phyloP scores from a whole-genome alignment of 441 rosid genomes.

The Euphorbia corollata region DNA sequence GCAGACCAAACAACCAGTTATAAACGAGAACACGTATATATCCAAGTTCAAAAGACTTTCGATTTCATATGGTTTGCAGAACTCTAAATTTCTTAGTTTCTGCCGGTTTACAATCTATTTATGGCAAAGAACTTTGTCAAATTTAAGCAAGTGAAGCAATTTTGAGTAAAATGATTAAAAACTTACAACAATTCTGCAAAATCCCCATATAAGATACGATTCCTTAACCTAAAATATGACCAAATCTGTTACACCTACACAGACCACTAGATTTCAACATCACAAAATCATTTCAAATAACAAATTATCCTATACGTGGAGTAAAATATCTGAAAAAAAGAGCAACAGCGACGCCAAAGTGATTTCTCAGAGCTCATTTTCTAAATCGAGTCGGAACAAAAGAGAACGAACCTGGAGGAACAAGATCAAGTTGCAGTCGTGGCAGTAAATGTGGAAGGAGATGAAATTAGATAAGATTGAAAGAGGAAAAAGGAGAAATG shows the following conservation, averaged over 20 bases:
- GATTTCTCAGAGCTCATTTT: not conserved
- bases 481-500: not conserved
- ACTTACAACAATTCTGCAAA: no score
- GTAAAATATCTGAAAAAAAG: not conserved
- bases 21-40: no score
- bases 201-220: no score
- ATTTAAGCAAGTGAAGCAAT: no score
- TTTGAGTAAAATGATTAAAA: no score
- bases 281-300: not conserved
- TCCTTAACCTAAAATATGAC: no score
- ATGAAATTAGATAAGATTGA: not conserved
- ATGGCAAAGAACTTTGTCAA: no score
- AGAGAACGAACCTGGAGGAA: conserved; percentile 4
- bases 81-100: no score
- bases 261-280: no score
- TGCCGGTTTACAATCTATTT: no score
- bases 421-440: not conserved
- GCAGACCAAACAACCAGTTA: conserved; percentile 9
- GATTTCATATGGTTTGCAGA: not conserved
- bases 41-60: not conserved
- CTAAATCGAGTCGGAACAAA: not conserved
- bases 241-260: no score
- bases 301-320: not conserved
- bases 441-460: not conserved
- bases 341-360: no score